Base-by-base conservation (phyloP, 2,329 filamentous ascomycete genomes). In the Clonostachys solani region DNA sequence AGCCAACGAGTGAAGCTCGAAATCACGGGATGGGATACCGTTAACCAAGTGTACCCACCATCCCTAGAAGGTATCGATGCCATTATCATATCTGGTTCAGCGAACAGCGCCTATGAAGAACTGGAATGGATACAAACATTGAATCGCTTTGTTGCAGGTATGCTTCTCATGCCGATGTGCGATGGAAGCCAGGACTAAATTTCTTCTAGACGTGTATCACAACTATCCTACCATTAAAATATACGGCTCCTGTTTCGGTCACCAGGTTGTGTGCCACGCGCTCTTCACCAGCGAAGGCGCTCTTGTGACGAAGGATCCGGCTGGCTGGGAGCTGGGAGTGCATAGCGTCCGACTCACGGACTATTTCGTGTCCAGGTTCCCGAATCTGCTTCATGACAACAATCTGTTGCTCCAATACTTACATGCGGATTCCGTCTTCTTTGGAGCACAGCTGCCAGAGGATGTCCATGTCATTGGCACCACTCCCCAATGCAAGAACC, bases 211-310 rank as follows among this genome's bases (percentile, higher is more conserved):
- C 17, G 42, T 50, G 9, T 47, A 50, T 34, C 36, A 19, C 33
- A 15, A 44, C 5, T 19, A 45, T 17, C 42, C 48, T 33, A 17
- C 29, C 4, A 42, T 50, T 16, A 50, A 47, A 29, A 12, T 72
- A 6, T 71, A 71, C 44, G 69, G 68, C 2, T 66, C 62, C n/a
- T 73, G 69, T 45, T 72, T 72, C 40, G 68, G 69, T 2, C 68
- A 72, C 44, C 68, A 73, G 46, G 47, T 72, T 7, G 49, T 72
- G 5, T 66, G 62, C 47, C 60, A 67, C 42, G 60, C 64, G 3
- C 45, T 73, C 9, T 55, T 72, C 12, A 51, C 55, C 13, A 47
- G 49, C 3, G 47, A 54, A 33, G 61, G 61, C 0, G 63, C 45
- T 13, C 45, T 43, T 18, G 58, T 59, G 5, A 46, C 52, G 34